These are phyloP conservation scores for Pleomassaria siparia DNA, from an alignment of 2,329 filamentous ascomycete species.

Conservation along the genomic window DNA sequence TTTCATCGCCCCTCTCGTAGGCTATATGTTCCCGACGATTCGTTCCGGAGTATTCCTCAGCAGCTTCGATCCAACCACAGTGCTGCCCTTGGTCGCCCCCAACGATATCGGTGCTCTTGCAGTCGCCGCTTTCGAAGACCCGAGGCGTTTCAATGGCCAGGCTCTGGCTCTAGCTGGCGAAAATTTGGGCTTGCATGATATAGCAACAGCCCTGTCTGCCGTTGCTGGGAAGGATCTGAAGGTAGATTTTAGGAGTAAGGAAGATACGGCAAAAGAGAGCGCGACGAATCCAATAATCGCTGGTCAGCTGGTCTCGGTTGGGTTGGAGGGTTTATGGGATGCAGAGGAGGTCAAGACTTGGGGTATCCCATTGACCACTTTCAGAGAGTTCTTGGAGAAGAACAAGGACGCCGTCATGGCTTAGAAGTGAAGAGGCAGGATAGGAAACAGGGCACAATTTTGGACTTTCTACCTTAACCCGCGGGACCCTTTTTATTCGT, in stretches of 20 bases:
- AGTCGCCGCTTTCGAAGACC: slow-evolving; percentile 48
- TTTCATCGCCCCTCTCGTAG: slow-evolving; percentile 47
- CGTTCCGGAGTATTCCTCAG: slow-evolving; percentile 44
- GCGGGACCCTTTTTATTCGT: too few relatives aligned
- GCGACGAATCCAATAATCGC: slow-evolving; percentile 42
- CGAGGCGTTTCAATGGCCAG: slow-evolving; percentile 44
- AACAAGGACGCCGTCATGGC: slow-evolving; percentile 11
- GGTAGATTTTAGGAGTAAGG: slow-evolving; percentile 44
- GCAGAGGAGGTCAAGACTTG: slow-evolving; percentile 34
- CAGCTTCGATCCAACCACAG: slow-evolving; percentile 34
- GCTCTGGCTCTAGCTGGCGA: slow-evolving; percentile 49
- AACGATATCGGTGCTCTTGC: slow-evolving; percentile 53
- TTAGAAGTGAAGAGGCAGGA: too few relatives aligned
- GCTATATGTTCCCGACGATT: slow-evolving; percentile 44
- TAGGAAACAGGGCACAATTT: too few relatives aligned
- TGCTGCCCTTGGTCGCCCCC: slow-evolving; percentile 49
- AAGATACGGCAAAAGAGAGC: slow-evolving; percentile 40
- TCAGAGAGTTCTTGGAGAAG: slow-evolving; percentile 43
- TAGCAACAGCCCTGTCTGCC: slow-evolving; percentile 42
- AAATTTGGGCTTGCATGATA: slow-evolving; percentile 37
- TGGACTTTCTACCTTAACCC: too few relatives aligned
- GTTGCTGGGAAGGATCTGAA: slow-evolving; percentile 39
- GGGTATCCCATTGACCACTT: slow-evolving; percentile 47
- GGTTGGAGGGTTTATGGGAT: slow-evolving; percentile 42
- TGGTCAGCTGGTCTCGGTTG: slow-evolving; percentile 43